These are phyloP conservation scores for Cymbidium sinense DNA, from an alignment of 106 monocot genomes.

Conservation along the genomic window DNA sequence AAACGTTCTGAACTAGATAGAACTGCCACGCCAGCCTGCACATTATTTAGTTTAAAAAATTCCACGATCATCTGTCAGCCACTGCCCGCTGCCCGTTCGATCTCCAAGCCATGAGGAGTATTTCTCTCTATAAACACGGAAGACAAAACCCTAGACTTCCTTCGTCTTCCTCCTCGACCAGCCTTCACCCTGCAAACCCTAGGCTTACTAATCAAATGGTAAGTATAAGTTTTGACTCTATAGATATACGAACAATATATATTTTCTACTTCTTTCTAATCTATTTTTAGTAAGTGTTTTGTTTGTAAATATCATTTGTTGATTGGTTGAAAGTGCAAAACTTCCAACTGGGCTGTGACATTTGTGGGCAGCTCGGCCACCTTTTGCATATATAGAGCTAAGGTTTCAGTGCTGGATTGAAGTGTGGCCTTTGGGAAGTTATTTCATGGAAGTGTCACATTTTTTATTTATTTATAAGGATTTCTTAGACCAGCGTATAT, in stretches of 20 bases:
- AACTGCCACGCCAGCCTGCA: background rate
- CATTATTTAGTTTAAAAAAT: background rate
- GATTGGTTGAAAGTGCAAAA: background rate
- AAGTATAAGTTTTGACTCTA: too few relatives aligned
- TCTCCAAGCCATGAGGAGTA: background rate
- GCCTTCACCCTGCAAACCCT: background rate
- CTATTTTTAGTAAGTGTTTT: background rate
- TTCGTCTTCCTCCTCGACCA: background rate
- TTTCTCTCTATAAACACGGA: background rate
- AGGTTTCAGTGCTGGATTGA: background rate
- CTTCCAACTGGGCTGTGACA: conserved; percentile 1
- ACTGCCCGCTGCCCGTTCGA: background rate
- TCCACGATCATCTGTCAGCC: background rate
- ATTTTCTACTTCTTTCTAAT: background rate
- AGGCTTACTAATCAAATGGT: background rate
- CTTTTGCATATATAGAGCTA: background rate
- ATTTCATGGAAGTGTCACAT: background rate
- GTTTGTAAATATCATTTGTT: background rate
- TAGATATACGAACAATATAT: too few relatives aligned
- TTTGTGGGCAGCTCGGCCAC: conserved; percentile 5
- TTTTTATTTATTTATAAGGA: background rate
- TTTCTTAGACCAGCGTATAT: background rate
- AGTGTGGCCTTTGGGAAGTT: background rate
- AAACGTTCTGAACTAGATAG: background rate
- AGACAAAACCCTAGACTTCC: background rate